Conservation (phyloP, 257 asterid species). For the Solanum pinnatisectum region DNA sequence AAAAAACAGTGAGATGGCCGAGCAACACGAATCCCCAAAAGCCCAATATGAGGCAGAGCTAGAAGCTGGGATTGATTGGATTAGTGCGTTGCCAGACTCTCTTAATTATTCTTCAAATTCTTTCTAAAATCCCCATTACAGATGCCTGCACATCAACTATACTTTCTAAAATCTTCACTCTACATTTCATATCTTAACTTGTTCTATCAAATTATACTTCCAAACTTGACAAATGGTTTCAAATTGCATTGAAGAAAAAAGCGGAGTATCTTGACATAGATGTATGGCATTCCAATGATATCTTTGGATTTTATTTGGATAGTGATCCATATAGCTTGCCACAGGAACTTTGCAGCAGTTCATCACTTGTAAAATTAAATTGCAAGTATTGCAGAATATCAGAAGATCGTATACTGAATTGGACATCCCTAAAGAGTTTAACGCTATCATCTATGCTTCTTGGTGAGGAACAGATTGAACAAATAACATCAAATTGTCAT, state of each 20-base stretch:
- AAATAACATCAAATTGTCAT: background rate
- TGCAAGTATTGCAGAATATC: background rate
- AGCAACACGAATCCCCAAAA: too few species aligned
- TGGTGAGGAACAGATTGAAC: background rate
- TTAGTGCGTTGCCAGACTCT: constrained; percentile 5
- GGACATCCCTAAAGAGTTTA: background rate
- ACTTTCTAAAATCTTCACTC: too few species aligned
- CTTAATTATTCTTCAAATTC: too few species aligned
- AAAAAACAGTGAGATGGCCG: too few species aligned
- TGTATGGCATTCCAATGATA: background rate
- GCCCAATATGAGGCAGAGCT: background rate
- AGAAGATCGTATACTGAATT: background rate
- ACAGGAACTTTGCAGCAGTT: background rate
- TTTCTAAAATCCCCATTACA: too few species aligned
- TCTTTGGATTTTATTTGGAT: too few species aligned
- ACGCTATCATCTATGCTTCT: background rate
- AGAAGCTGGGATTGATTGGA: constrained; percentile 25
- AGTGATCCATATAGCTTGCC: background rate
- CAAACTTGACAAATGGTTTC: too few species aligned
- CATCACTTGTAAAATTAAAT: background rate
- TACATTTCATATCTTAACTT: too few species aligned
- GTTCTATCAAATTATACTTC: too few species aligned
- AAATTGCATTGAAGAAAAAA: too few species aligned
- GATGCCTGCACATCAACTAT: too few species aligned
- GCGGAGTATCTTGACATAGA: background rate